Base-by-base conservation (phyloP, 495 filamentous ascomycete species). In the Choiromyces venosus region DNA sequence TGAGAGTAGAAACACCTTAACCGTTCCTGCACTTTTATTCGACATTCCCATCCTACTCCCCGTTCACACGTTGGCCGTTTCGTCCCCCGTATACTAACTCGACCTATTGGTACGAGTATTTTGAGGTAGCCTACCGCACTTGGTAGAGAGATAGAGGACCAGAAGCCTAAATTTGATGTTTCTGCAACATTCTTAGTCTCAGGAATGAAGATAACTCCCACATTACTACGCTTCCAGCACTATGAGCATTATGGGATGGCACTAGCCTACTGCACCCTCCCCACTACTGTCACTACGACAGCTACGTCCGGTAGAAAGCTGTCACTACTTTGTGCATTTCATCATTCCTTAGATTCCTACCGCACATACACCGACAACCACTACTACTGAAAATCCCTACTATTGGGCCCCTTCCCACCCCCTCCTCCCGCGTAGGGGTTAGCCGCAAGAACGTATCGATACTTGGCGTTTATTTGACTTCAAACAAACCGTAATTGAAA, bases 401-500 rank as follows among this genome's bases (percentile, higher is more conserved):
- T 3, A 10, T 52, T n/a, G 6, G 0, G 44, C 21, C 44, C 19
- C 44, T 21, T 5, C 42, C 42, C 18, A 1, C 18, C 19, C 8
- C n/a, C n/a, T n/a, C n/a, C n/a, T n/a, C n/a, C n/a, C n/a, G n/a
- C n/a, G n/a, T n/a, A n/a, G 12, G 46, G 46, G n/a, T 12, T 56
- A 56, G n/a, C n/a, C 46, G 46, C 46, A 56, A 61, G 52, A 61
- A 29, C 29, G 52, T 61, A 61, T 61, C 52, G 29, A 29, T n/a
- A 61, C 52, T 61, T 61, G 52, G 52, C 52, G 52, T 61, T 61
- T 61, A 61, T 29, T 61, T 61, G n/a, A 61, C n/a, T 29, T 61
- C 52, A 61, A 29, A 29, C n/a, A 29, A 61, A 61, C 29, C 0
- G 52, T n/a, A 61, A 14, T 56, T 61, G 52, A 61, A 61, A 61